Evolutionary conservation across 768 basidiomycete species (phyloP), one percentile per base, ranked within the genome.

Genomic region (Boletales sp.): DNA sequence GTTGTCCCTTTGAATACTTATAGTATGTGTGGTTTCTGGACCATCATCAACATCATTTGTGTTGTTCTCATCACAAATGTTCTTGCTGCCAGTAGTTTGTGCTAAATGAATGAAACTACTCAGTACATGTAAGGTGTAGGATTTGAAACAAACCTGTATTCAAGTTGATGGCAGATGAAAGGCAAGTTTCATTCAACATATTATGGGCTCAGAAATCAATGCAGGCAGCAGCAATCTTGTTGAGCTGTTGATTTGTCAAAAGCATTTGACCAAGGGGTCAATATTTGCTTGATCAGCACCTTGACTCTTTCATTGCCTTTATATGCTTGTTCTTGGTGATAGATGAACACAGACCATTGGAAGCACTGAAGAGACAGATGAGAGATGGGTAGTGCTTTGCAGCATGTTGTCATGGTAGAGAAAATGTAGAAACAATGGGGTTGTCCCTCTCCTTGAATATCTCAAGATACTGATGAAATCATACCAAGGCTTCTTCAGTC

Each of bases 341-440:
- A 17, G 41, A 42, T 8, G n/a, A 32, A 32, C 41, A 42, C 9
- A 41, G 17, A n/a, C 31, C 30, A 18, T 42, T 42, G 2, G 41
- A 31, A 1, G 41, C 30, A 32, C 41, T 17, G 18, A 42, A 42
- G 2, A 31, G 41, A 15, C n/a, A 11, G n/a, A 42, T 42, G 3
- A 42, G n/a, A 8, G 6, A 31, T n/a, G 6, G 30, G 30, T 67
- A 71, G 34, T 72, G n/a, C n/a, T n/a, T n/a, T n/a, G n/a, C n/a
- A n/a, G n/a, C n/a, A n/a, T n/a, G n/a, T n/a, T n/a, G n/a, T n/a
- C n/a, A n/a, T n/a, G n/a, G n/a, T n/a, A n/a, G n/a, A n/a, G n/a
- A n/a, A n/a, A n/a, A n/a, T n/a, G n/a, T n/a, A n/a, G n/a, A n/a
- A n/a, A n/a, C n/a, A n/a, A n/a, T n/a, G n/a, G n/a, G n/a, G n/a